Percentiles rank a stretch among this genome's conserved stretches.
Conservation (phyloP, 1,284 basidiomycete genomes). For the Phellopilus nigrolimitatus region DNA sequence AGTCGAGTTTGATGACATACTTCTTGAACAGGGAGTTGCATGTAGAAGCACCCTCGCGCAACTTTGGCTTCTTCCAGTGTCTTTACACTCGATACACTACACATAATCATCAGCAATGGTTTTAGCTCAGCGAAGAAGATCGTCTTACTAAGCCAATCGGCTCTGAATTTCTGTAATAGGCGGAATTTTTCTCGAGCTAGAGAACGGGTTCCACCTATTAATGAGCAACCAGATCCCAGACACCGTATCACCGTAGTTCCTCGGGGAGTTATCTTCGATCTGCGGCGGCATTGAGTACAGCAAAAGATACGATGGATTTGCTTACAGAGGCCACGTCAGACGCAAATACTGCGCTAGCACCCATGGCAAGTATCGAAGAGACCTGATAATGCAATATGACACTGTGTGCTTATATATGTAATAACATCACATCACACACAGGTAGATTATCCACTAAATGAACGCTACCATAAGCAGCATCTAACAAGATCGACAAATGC, state of each 20-base stretch:
- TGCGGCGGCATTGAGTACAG: conserved; percentile 25
- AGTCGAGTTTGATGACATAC: conserved; percentile 34
- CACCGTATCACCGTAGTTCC: conserved; percentile 92
- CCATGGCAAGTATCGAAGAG: conserved; percentile 88
- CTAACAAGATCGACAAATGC: not conserved
- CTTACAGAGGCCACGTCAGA: conserved; percentile 89
- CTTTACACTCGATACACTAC: conserved; percentile 90
- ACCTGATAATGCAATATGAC: conserved; percentile 47
- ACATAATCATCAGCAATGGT: conserved; percentile 7
- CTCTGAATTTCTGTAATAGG: conserved; percentile 96
- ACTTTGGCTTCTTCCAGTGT: conserved; percentile 93
- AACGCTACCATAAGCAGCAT: not conserved
- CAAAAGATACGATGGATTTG: conserved; percentile 17
- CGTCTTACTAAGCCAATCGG: conserved; percentile 85
- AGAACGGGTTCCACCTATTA: conserved; percentile 92
- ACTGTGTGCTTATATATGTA: not conserved
- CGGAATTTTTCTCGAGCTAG: conserved; percentile 74
- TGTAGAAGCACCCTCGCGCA: conserved; percentile 84
- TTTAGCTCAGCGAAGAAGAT: conserved; percentile 4
- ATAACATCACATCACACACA: conserved; percentile 37
- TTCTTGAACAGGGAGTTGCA: conserved; percentile 93
- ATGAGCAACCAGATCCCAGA: conserved; percentile 97
- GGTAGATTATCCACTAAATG: conserved; percentile 84
- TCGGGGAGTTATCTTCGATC: conserved; percentile 93
- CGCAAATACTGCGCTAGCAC: conserved; percentile 90